Evolutionary conservation across 2,329 filamentous ascomycete genomes (phyloP), one percentile per base, ranked within the genome.

Genomic region (Pleomassaria siparia): DNA sequence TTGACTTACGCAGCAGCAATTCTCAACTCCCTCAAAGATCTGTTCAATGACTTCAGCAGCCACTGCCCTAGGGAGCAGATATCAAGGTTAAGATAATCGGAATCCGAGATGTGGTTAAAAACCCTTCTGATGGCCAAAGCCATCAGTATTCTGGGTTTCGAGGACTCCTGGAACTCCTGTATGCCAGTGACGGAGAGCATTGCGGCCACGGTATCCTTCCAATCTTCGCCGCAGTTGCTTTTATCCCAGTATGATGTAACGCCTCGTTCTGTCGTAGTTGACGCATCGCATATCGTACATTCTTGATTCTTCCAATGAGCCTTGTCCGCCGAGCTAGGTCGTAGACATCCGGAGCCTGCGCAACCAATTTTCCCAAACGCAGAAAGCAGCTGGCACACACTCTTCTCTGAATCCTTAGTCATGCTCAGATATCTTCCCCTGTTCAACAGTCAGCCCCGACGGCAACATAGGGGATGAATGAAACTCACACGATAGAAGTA

Each of bases 21-120:
- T 25, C 92, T 85, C 22, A 97, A 75, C 66, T 97, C 94, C 63
- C 92, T 82, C 16, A 90, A 71, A 1, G 91, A 95, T 69, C 91
- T 95, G 54, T 86, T 85, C 30, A 97, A 75, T 0, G 87, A 89
- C 56, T 87, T 83, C 4, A 96, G 74, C 62, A 90, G 91, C 82
- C 89, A 92, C 60, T 91, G 85, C 0, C 89, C 91, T 32, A 89
- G 73, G 0, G 74, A 67, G 8, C 89, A 91, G 1, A 73, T 76
- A 49, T 85, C 81, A 2, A 96, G 73, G 54, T 88, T 82, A 24
- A 92, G 72, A 44, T 88, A 75, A 3, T 78, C 75, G 0, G 74
- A 53, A 43, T 83, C 78, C 13, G 76, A 73, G 3, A 83, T 84
- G 67, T 95, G 90, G 40, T 80, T 77, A 21, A 88, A 77, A 32